Percentiles rank a stretch among this genome's conserved stretches.
These are phyloP conservation scores for Mycosarcoma mackinlayi DNA, from an alignment of 1,284 basidiomycete genomes.

Conservation along the genomic window DNA sequence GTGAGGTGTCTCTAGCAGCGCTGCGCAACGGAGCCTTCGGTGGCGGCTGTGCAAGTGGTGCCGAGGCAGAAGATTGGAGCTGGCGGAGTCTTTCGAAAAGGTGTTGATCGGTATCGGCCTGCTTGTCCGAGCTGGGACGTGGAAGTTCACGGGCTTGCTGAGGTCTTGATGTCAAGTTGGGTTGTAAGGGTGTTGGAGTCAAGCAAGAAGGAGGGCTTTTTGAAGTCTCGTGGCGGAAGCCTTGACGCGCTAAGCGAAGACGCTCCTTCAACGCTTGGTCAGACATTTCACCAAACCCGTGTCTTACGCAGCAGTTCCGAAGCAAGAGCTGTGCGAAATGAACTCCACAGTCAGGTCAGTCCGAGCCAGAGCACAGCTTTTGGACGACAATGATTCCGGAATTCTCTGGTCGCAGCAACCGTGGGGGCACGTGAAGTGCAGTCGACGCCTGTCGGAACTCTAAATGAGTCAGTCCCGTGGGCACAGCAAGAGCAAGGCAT, in stretches of 20 bases:
- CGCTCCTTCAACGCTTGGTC: slow-evolving; percentile 41
- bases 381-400: too few relatives aligned
- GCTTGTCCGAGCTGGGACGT: neutral
- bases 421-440: too few relatives aligned
- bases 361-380: too few relatives aligned
- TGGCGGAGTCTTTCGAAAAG: slow-evolving; percentile 31
- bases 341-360: neutral
- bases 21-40: neutral
- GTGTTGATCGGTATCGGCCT: slow-evolving; percentile 12
- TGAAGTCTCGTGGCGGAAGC: slow-evolving; percentile 9
- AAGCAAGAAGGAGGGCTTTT: neutral
- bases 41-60: neutral
- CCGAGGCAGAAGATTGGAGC: slow-evolving; percentile 5
- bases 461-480: too few relatives aligned
- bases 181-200: neutral
- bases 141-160: neutral
- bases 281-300: too few relatives aligned
- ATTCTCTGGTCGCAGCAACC: too few relatives aligned
- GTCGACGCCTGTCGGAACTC: too few relatives aligned
- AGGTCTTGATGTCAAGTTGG: neutral
- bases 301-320: too few relatives aligned
- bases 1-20: neutral
- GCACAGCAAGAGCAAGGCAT: too few relatives aligned
- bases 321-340: neutral
- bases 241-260: slow-evolving; percentile 29